Conservation (phyloP, 2,329 filamentous ascomycete genomes). For the Ceratocystis ficicola region DNA sequence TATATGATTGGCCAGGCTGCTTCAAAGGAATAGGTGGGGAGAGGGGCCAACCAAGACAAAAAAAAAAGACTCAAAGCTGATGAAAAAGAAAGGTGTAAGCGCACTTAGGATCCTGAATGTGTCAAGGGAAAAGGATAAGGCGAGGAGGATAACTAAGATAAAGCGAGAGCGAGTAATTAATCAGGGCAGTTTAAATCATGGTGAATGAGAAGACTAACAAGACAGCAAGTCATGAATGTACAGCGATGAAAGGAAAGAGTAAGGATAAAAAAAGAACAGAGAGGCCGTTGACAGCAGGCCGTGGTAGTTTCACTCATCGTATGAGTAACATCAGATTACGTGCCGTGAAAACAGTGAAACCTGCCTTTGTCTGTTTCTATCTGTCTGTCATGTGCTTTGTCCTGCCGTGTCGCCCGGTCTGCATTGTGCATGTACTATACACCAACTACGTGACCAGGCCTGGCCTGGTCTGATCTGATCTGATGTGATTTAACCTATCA, state of each 20-base stretch:
- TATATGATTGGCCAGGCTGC: slow-evolving; percentile 13
- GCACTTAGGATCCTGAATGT: slow-evolving; percentile 14
- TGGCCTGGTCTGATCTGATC: slow-evolving; percentile 1
- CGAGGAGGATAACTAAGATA: not conserved
- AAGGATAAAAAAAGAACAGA: not conserved
- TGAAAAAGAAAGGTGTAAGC: slow-evolving; percentile 21
- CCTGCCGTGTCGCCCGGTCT: not conserved
- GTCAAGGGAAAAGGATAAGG: not conserved
- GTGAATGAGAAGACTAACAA: not conserved
- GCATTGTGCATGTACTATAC: not conserved
- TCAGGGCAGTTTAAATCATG: not conserved
- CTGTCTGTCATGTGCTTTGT: no score
- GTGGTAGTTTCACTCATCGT: slow-evolving; percentile 5
- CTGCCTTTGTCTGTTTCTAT: not conserved
- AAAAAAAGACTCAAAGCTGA: slow-evolving; percentile 1
- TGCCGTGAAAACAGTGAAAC: not conserved
- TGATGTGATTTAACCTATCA: not conserved
- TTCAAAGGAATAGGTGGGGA: not conserved
- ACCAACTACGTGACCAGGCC: not conserved
- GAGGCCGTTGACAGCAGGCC: no score
- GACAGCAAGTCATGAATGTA: not conserved
- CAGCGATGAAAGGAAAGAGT: not conserved
- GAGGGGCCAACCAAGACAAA: not conserved
- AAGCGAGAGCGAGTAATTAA: not conserved
- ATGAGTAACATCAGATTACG: slow-evolving; percentile 16